Conservation (phyloP, 2,329 filamentous ascomycete genomes). For the Penicillium sp. region DNA sequence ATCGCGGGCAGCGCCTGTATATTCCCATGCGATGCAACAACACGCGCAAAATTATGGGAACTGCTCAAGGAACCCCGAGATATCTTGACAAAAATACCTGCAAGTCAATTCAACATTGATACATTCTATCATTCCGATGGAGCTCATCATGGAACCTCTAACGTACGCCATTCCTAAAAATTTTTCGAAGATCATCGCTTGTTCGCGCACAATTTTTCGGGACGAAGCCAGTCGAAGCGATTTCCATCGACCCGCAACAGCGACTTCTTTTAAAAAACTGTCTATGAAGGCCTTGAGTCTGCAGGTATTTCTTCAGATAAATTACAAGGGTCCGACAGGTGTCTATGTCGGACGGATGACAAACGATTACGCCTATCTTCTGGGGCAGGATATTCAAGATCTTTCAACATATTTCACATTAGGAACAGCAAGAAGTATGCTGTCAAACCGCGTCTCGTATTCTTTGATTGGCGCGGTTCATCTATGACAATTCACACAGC, state of each 20-base stretch:
- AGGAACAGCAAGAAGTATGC: slow-evolving; percentile 41
- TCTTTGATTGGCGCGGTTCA: slow-evolving; percentile 41
- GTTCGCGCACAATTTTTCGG: slow-evolving; percentile 33
- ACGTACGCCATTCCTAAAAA: slow-evolving; percentile 30
- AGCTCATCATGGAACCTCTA: slow-evolving; percentile 30
- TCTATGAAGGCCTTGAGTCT: slow-evolving; percentile 30
- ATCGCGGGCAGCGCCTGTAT: slow-evolving; percentile 32
- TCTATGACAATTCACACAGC: slow-evolving; percentile 53
- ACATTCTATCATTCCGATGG: slow-evolving; percentile 29
- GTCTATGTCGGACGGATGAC: slow-evolving; percentile 35
- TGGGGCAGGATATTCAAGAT: slow-evolving; percentile 26
- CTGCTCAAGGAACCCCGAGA: slow-evolving; percentile 29
- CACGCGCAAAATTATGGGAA: slow-evolving; percentile 31
- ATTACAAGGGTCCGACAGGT: slow-evolving; percentile 30
- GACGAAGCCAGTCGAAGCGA: slow-evolving; percentile 34
- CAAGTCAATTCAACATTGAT: slow-evolving; percentile 26
- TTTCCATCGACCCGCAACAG: slow-evolving; percentile 34
- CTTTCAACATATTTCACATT: slow-evolving; percentile 33
- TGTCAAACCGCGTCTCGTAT: slow-evolving; percentile 47
- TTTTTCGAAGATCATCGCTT: slow-evolving; percentile 27
- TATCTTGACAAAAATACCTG: slow-evolving; percentile 25
- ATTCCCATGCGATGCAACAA: slow-evolving; percentile 29
- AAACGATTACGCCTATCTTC: slow-evolving; percentile 30
- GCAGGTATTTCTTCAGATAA: slow-evolving; percentile 29
- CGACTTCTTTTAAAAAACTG: slow-evolving; percentile 30